A percentile compares a stretch with the other conserved stretches of the same genome.
These are phyloP conservation scores for Glycine latifolia DNA, from an alignment of 306 rosid species.

Conservation along the genomic window DNA sequence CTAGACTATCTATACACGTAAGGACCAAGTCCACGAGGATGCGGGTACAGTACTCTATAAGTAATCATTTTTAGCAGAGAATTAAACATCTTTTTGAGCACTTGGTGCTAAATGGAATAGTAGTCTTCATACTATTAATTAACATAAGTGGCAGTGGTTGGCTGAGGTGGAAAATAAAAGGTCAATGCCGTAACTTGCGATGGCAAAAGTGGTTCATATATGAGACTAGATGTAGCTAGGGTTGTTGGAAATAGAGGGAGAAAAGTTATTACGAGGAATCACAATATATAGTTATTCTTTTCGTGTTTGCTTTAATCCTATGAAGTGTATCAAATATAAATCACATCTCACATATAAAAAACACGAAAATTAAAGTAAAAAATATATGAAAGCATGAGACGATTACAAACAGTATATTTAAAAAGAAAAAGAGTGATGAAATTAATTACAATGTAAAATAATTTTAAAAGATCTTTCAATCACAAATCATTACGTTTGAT, in stretches of 20 bases:
- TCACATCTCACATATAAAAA: too few relatives aligned
- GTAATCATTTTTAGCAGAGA: slow-evolving; percentile 11
- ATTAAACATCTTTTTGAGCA: slow-evolving; percentile 1
- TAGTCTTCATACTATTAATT: not conserved
- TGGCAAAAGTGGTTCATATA: slow-evolving; percentile 33
- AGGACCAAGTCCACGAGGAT: slow-evolving; percentile 9
- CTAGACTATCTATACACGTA: not conserved
- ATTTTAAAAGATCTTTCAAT: too few relatives aligned
- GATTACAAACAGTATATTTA: not conserved
- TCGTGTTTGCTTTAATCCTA: too few relatives aligned
- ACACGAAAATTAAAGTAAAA: too few relatives aligned
- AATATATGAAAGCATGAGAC: not conserved
- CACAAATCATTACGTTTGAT: too few relatives aligned
- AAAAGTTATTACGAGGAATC: not conserved
- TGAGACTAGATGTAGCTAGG: slow-evolving; percentile 20
- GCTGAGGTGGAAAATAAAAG: slow-evolving; percentile 3
- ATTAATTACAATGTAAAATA: too few relatives aligned
- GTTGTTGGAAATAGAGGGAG: slow-evolving; percentile 37
- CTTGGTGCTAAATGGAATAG: slow-evolving; percentile 22
- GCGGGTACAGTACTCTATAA: not conserved
- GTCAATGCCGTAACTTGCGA: slow-evolving; percentile 32
- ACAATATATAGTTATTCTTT: too few relatives aligned
- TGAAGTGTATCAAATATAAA: too few relatives aligned
- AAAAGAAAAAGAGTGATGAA: too few relatives aligned
- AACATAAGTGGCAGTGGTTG: slow-evolving; percentile 15